Evolutionary conservation across 345 rosid species (phyloP).

Genomic region (Laguncularia racemosa): DNA sequence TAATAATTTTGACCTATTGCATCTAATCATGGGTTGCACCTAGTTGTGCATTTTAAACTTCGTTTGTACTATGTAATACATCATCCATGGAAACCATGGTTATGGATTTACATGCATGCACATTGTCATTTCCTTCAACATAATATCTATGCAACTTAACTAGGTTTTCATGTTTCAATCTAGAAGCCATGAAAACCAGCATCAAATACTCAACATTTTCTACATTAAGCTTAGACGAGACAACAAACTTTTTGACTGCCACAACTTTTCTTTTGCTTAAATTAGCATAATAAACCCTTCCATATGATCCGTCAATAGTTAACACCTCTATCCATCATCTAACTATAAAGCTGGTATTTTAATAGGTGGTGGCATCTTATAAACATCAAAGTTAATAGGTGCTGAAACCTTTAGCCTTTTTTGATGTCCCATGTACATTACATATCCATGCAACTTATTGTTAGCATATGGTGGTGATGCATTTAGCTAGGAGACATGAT

Average conservation of each 20-base stretch:
- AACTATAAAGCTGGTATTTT: constrained; percentile 18
- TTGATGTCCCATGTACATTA: too few relatives aligned
- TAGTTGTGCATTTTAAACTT: constrained; percentile 29
- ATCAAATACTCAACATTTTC: constrained; percentile 18
- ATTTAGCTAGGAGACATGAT: too few relatives aligned
- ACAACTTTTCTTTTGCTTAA: constrained; percentile 10
- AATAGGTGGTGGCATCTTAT: constrained; percentile 5
- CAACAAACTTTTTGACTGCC: constrained; percentile 31
- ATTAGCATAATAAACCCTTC: constrained; percentile 28
- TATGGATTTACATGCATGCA: constrained; percentile 23
- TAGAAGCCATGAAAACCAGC: constrained; percentile 29
- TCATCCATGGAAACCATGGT: constrained; percentile 31
- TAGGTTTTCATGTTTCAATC: constrained; percentile 28
- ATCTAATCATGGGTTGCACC: constrained; percentile 26
- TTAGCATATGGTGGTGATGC: too few relatives aligned
- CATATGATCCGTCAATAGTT: constrained; percentile 35
- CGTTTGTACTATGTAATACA: constrained; percentile 30
- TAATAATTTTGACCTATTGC: constrained; percentile 27
- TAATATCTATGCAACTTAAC: constrained; percentile 30
- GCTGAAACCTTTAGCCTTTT: too few relatives aligned
- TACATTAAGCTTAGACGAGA: constrained; percentile 24
- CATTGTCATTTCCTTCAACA: constrained; percentile 19
- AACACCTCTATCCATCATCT: constrained; percentile 26
- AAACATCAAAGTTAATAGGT: too few relatives aligned
- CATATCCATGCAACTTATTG: too few relatives aligned